Base-by-base conservation (phyloP, 108 stramenopile genomes). In the Chaetoceros muelleri region DNA sequence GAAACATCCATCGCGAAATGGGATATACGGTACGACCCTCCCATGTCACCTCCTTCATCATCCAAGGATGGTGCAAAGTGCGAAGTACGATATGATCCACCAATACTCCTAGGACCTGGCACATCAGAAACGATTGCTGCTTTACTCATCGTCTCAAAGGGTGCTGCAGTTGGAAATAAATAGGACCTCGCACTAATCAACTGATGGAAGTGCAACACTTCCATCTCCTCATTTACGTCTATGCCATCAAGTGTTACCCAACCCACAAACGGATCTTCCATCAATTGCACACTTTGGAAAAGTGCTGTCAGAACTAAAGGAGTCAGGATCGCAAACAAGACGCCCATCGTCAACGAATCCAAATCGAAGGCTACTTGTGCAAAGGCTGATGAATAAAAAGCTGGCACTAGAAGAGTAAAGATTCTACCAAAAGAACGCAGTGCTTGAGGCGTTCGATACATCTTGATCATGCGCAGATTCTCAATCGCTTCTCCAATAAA, bases 381-480 rank as follows among this genome's bases (percentile, higher is more conserved):
- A 66, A 71, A 80, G 22, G 57, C 51, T 1, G 79, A 66, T 22
- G 79, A 75, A 68, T 77, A 80, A 47, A 76, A 69, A 0, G 79
- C 72, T 28, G 79, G 79, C 24, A 80, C 48, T 17, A 76, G 48
- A 21, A 80, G 24, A 26, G 72, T 72, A 51, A 80, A 80, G 3
- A 80, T 46, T n/a, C 79, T 57, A 1, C 55, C 79, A 64, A 74
- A 77, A 21, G 73, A 59, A 2, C 79, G 48, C 52, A 80, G 67
- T 19, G 75, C 75, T 56, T 80, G 79, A 3, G 75, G 75, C 30
- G 79, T 80, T 10, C 79, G 71, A 63, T 80, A 80, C 48, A 70
- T 71, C 62, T 80, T 80, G 25, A 74, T 61, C 51, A 74, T 66
- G 1, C 75, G 55, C 47, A 80, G 29, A 19, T 76, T 52, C 48